phyloP scores from a whole-genome alignment of 768 basidiomycete species.

The Pulveroboletus sp. region DNA sequence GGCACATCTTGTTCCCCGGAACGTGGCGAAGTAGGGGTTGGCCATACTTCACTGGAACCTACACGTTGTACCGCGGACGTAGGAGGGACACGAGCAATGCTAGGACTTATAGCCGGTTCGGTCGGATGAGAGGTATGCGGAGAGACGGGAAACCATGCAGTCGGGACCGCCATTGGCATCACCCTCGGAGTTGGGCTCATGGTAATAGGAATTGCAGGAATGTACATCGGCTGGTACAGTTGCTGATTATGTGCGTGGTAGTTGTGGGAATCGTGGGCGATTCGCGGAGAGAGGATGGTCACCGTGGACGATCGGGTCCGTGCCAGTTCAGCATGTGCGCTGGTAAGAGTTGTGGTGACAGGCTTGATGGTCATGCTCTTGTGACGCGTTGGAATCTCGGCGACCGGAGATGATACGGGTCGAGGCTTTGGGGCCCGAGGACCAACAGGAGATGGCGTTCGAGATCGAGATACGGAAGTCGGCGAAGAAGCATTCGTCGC shows the following conservation, averaged over 20 bases:
- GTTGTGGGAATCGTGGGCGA: conserved; percentile 27
- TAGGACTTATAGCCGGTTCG: conserved; percentile 12
- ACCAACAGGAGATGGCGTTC: conserved; percentile 47
- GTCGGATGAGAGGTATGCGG: conserved; percentile 8
- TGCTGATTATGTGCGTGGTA: conserved; percentile 31
- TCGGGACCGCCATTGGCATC: conserved; percentile 3
- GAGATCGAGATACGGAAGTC: conserved; percentile 32
- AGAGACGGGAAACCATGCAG: conserved; percentile 17
- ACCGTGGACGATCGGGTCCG: conserved; percentile 29
- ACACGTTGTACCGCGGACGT: conserved; percentile 5
- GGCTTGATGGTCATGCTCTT: conserved; percentile 30
- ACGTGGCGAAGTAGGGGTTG: conserved; percentile 41
- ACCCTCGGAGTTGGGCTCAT: conserved; percentile 1
- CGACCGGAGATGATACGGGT: conserved; percentile 27
- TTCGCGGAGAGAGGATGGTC: conserved; percentile 21
- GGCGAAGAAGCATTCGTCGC: conserved; percentile 11
- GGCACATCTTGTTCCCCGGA: conserved; percentile 39
- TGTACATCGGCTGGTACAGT: conserved; percentile 29
- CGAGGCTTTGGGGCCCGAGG: conserved; percentile 38
- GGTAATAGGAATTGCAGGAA: conserved; percentile 16
- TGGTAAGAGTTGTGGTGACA: conserved; percentile 12
- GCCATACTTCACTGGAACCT: conserved; percentile 11
- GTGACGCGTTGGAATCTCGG: conserved; percentile 26
- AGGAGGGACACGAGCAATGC: conserved; percentile 12
- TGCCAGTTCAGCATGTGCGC: conserved; percentile 19